Percentiles rank a stretch among this genome's conserved stretches.
phyloP scores from a whole-genome alignment of 2,329 filamentous ascomycete species.

The Xylaria sp. region DNA sequence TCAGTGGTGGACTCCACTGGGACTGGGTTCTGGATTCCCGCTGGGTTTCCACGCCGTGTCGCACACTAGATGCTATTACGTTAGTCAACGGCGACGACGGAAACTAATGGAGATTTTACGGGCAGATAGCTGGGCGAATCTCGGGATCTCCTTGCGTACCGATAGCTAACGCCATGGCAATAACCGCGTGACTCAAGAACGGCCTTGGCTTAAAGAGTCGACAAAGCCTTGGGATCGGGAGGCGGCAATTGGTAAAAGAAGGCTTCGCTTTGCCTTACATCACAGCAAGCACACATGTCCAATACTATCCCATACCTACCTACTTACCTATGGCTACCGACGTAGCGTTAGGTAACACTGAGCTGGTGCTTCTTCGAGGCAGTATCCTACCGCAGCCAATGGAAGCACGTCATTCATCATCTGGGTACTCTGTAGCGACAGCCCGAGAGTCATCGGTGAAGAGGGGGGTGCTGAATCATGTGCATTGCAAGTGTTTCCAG shows the following conservation, averaged over 20 bases:
- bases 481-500: too few species aligned
- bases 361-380: too few species aligned
- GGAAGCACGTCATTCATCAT: not conserved
- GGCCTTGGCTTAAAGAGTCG: constrained; percentile 4
- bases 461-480: not conserved
- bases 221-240: constrained; percentile 2
- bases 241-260: constrained; percentile 8
- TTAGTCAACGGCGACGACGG: constrained; percentile 38
- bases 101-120: constrained; percentile 35
- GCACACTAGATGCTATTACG: constrained; percentile 28
- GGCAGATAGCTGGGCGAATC: constrained; percentile 44
- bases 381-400: constrained; percentile 1
- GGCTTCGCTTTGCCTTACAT: not conserved
- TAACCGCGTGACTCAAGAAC: constrained; percentile 24
- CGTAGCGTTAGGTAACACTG: too few species aligned
- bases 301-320: too few species aligned
- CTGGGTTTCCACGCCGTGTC: not conserved
- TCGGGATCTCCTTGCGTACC: constrained; percentile 44
- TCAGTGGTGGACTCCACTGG: not conserved
- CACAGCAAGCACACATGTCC: too few species aligned
- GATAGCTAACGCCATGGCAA: constrained; percentile 19
- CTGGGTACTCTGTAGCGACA: not conserved
- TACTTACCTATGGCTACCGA: too few species aligned
- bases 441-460: not conserved
- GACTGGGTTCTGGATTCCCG: not conserved